Evolutionary conservation across 2,329 filamentous ascomycete genomes (phyloP), one percentile per base, ranked within the genome.

Genomic region (Fusarium torulosum): DNA sequence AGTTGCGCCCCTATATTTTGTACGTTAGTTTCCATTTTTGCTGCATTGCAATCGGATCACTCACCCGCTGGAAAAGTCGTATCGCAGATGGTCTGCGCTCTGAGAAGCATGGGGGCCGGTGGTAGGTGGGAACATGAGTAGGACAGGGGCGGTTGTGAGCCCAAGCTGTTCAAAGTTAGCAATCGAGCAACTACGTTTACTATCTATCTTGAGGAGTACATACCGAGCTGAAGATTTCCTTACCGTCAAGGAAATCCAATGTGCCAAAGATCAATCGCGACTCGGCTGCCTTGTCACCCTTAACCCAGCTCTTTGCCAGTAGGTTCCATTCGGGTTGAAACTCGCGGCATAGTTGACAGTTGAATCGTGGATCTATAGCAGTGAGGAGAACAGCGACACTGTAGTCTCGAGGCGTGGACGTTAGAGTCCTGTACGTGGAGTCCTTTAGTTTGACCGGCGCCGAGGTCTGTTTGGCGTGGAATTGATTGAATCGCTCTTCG

Each of bases 261-360:
- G 92, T 95, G 23, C 88, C 90, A 80, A 95, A 96, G 43, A 98
- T 78, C 67, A 97, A 74, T 64, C 90, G 86, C 27, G 89, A 91
- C 69, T 92, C 85, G 53, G 85, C 90, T 60, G 87, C 83, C 82
- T 91, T 93, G 79, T 97, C 92, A 9, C 92, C 94, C 78, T 91
- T 93, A 65, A 85, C 85, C 96, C 96, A 99, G 80, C 92, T 96
- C 79, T 89, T 92, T 53, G 88, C 88, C 54, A 99, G 81, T 53
- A 98, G 79, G 55, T 96, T 92, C 91, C 94, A 99, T 80, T 99
- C 96, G 2, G 94, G 91, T 78, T 97, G 92, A 79, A 99, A 97
- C 53, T 97, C 93, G 52, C 89, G 87, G 79, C 96, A 99, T 47
- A 98, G 84, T 69, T 89, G 84, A 78, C 96, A 99, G 62, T 91